Percentiles rank a stretch among this genome's conserved stretches.
These are phyloP conservation scores for Verticillium longisporum DNA, from an alignment of 2,329 filamentous ascomycete species.

Conservation along the genomic window DNA sequence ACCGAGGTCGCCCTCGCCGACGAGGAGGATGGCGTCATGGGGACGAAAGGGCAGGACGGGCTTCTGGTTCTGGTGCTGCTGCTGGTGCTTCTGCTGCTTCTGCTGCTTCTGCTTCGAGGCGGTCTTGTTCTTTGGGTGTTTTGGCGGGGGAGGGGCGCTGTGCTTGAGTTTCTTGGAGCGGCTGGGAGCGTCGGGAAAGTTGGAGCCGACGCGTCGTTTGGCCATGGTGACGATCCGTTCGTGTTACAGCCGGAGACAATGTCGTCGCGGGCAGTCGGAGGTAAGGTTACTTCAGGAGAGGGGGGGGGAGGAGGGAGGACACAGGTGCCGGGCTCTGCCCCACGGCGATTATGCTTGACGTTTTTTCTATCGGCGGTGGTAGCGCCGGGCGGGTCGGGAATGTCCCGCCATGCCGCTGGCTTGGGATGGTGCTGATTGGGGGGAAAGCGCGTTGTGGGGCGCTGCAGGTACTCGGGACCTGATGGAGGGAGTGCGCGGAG, in stretches of 20 bases:
- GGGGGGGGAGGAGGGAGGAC: background rate
- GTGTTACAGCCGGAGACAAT: background rate
- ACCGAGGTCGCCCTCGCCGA: constrained; percentile 78
- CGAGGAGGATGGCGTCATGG: constrained; percentile 62
- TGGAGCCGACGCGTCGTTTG: constrained; percentile 31
- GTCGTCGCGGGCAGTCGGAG: background rate
- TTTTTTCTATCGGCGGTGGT: background rate
- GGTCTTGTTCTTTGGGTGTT: constrained; percentile 11
- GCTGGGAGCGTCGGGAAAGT: constrained; percentile 9
- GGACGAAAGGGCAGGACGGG: constrained; percentile 62
- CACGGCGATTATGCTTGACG: background rate
- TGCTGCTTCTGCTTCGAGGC: constrained; percentile 3
- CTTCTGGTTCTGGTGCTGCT: constrained; percentile 23
- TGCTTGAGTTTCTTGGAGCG: constrained; percentile 9
- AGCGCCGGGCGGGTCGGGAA: constrained; percentile 4
- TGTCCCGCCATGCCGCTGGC: background rate
- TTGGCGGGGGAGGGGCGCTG: constrained; percentile 4
- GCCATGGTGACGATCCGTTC: constrained; percentile 18
- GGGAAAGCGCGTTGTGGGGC: background rate
- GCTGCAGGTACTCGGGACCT: background rate
- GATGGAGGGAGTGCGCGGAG: background rate
- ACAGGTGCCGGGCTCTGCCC: background rate
- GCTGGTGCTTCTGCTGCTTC: constrained; percentile 1
- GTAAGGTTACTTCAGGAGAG: background rate
- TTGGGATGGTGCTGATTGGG: background rate